A percentile compares a stretch with the other conserved stretches of the same genome.
phyloP scores from a whole-genome alignment of 495 filamentous ascomycete species.

The Daldinia childiae region DNA sequence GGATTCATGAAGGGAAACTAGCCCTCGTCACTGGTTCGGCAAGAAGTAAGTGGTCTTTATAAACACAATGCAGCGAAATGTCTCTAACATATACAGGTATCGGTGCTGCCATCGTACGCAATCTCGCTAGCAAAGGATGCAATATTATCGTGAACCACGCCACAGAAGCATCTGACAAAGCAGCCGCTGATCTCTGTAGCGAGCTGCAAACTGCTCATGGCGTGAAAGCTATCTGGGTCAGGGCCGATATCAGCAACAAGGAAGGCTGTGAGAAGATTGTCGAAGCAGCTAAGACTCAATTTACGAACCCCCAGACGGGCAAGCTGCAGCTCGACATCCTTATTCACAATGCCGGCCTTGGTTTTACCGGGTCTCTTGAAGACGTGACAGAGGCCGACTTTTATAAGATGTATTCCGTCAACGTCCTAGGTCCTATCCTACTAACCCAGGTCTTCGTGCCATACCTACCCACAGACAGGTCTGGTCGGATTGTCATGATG shows the following conservation, averaged over 20 bases:
- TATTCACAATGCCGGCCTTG: slow-evolving; percentile 81
- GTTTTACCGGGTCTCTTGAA: neutral
- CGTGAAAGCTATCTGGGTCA: neutral
- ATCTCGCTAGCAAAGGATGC: slow-evolving; percentile 78
- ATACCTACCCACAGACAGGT: neutral
- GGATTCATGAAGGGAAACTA: neutral
- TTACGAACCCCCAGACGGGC: slow-evolving; percentile 31
- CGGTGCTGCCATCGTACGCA: slow-evolving; percentile 81
- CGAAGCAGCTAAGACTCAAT: slow-evolving; percentile 38
- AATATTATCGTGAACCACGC: slow-evolving; percentile 77
- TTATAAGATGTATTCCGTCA: neutral
- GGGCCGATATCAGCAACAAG: neutral
- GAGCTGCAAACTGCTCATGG: neutral
- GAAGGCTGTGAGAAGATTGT: slow-evolving; percentile 24
- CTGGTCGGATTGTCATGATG: neutral
- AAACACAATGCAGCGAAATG: neutral
- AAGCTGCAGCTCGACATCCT: slow-evolving; percentile 79
- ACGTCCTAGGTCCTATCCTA: neutral
- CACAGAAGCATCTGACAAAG: slow-evolving; percentile 54
- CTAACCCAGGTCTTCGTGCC: neutral
- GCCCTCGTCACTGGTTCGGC: neutral
- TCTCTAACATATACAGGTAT: slow-evolving; percentile 66
- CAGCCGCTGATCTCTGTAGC: slow-evolving; percentile 45
- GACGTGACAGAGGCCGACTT: neutral
- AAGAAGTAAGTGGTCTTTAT: neutral